phyloP scores from a whole-genome alignment of 2,329 filamentous ascomycete species.

The Ustilaginoidea virens region DNA sequence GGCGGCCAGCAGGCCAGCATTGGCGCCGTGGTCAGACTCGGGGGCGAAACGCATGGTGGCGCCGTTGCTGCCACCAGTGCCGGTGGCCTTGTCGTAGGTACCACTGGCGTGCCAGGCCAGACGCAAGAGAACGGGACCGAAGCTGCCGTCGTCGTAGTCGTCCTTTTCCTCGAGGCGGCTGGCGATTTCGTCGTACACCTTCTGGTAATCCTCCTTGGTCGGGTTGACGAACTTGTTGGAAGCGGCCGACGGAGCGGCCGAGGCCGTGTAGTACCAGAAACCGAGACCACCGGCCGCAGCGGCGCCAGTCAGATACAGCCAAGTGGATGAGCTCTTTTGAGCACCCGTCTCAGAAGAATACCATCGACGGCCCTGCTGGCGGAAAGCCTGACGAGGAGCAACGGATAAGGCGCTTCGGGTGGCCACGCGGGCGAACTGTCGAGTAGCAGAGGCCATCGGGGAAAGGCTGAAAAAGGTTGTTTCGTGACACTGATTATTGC shows the following conservation, averaged over 20 bases:
- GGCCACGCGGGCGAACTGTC: conserved; percentile 41
- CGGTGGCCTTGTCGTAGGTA: conserved; percentile 78
- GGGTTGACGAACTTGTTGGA: conserved; percentile 51
- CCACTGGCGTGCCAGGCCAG: conserved; percentile 91
- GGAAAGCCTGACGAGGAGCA: conserved; percentile 51
- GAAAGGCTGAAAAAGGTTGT: not conserved
- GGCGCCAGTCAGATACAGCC: conserved; percentile 43
- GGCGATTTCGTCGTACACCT: conserved; percentile 83
- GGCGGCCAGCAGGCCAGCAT: conserved; percentile 73
- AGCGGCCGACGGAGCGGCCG: conserved; percentile 29
- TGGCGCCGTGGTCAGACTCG: conserved; percentile 81
- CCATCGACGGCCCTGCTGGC: conserved; percentile 58
- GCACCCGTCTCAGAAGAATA: conserved; percentile 55
- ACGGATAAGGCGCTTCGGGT: conserved; percentile 45
- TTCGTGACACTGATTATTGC: too few relatives aligned
- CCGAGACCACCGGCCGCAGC: conserved; percentile 46
- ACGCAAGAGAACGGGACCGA: conserved; percentile 78
- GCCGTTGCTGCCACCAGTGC: conserved; percentile 86
- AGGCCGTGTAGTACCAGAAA: conserved; percentile 49
- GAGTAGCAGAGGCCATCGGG: conserved; percentile 28
- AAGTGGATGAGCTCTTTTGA: conserved; percentile 30
- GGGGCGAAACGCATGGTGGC: conserved; percentile 93
- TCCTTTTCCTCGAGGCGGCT: conserved; percentile 70
- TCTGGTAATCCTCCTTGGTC: conserved; percentile 80
- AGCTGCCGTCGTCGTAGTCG: conserved; percentile 93